These are phyloP conservation scores for Orbilia blumenaviensis DNA, from an alignment of 2,329 filamentous ascomycete species.

Conservation along the genomic window DNA sequence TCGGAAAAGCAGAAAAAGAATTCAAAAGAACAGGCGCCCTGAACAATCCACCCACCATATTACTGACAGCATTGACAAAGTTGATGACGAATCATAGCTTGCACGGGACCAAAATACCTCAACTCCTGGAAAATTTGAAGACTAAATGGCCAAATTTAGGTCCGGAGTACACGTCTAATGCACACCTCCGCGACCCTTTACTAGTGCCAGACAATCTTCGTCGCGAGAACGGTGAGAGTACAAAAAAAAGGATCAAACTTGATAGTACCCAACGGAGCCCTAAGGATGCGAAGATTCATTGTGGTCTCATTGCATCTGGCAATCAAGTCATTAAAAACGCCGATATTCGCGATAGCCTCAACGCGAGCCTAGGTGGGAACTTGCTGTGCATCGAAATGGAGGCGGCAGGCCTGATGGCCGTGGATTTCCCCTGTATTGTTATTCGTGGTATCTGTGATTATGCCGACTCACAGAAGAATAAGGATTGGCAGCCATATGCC, in stretches of 20 bases:
- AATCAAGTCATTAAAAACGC: conserved; percentile 56
- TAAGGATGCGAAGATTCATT: not conserved
- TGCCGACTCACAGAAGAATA: conserved; percentile 54
- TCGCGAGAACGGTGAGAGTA: not conserved
- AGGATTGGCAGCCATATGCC: conserved; percentile 54
- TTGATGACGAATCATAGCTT: not conserved
- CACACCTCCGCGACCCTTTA: not conserved
- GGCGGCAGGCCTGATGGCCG: conserved; percentile 29
- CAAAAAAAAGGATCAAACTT: not conserved
- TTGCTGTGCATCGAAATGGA: conserved; percentile 48
- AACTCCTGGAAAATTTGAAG: not conserved
- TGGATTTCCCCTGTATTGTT: conserved; percentile 52
- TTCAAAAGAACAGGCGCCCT: not conserved
- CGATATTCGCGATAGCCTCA: conserved; percentile 52
- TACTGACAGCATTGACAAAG: not conserved
- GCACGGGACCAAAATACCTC: not conserved
- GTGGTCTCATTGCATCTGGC: conserved; percentile 4
- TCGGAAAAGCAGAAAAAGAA: not conserved
- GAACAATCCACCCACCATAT: not conserved
- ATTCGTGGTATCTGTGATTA: conserved; percentile 56
- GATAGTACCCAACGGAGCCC: not conserved
- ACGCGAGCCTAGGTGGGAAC: not conserved
- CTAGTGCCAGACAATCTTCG: not conserved
- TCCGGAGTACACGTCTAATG: not conserved
- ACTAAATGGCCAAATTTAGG: not conserved